Conservation (phyloP, 768 basidiomycete species). For the Tulasnella sp. region DNA sequence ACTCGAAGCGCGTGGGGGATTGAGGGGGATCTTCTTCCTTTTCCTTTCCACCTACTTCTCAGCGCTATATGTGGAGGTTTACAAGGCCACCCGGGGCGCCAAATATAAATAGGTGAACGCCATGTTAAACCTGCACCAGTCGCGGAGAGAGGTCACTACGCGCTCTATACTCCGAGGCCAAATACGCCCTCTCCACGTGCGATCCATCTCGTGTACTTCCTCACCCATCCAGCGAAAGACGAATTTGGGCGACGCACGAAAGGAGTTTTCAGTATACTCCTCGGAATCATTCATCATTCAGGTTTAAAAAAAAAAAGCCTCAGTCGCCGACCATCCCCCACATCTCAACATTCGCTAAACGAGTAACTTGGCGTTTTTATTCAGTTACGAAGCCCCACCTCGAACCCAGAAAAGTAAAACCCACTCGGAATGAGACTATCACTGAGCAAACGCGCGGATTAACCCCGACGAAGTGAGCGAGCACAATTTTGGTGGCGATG, state of each 20-base stretch:
- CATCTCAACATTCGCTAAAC: not conserved
- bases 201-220: constrained; percentile 7
- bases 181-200: constrained; percentile 5
- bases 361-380: not conserved
- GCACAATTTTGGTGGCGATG: constrained; percentile 9
- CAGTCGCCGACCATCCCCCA: not conserved
- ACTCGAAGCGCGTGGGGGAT: not conserved
- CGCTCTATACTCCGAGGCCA: constrained; percentile 7
- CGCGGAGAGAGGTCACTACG: constrained; percentile 11
- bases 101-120: not conserved
- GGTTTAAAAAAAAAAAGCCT: not conserved
- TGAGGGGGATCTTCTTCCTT: not conserved
- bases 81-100: too few relatives aligned
- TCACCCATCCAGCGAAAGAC: constrained; percentile 1
- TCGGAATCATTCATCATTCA: constrained; percentile 11
- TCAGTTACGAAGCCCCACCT: not conserved
- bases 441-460: not conserved
- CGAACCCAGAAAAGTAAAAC: not conserved
- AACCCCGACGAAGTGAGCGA: constrained; percentile 6
- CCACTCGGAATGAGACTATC: not conserved
- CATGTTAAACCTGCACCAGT: constrained; percentile 10
- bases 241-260: constrained; percentile 4
- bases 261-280: constrained; percentile 2
- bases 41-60: not conserved
- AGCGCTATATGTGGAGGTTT: not conserved